Evolutionary conservation across 106 monocot species (phyloP).

Genomic region (Allium fistulosum): DNA sequence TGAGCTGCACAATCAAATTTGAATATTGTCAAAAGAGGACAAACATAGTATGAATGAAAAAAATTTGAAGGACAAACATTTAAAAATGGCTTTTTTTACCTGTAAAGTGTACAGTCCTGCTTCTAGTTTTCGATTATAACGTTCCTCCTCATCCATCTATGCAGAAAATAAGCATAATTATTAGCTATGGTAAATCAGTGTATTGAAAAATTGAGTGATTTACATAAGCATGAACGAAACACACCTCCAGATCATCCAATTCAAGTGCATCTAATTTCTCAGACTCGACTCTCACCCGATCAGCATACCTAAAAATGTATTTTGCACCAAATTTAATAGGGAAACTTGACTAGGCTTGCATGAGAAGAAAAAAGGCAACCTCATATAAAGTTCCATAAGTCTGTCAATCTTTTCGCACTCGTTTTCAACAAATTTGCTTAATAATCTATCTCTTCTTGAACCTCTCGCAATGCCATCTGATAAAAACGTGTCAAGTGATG

Average conservation of each 20-base stretch:
- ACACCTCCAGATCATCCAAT: constrained; percentile 90
- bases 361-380: constrained; percentile 14
- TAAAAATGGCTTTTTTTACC: constrained; percentile 23
- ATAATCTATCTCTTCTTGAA: constrained; percentile 83
- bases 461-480: constrained; percentile 80
- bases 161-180: constrained; percentile 9
- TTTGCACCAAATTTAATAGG: neutral
- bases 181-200: neutral
- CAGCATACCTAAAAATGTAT: constrained; percentile 56
- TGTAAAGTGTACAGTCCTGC: constrained; percentile 93
- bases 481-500: constrained; percentile 2
- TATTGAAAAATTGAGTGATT: neutral
- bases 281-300: constrained; percentile 72
- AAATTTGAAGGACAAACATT: neutral
- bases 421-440: constrained; percentile 96
- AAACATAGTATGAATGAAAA: neutral
- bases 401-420: constrained; percentile 98
- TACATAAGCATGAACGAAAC: too few relatives aligned
- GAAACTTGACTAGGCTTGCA: neutral
- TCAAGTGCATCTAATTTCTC: constrained; percentile 64
- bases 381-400: constrained; percentile 87
- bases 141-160: constrained; percentile 95
- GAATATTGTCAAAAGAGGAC: neutral
- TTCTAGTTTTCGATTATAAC: constrained; percentile 89
- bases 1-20: constrained; percentile 40